Evolutionary conservation across 129 eudicot species (phyloP).

Genomic region (Arctium lappa): DNA sequence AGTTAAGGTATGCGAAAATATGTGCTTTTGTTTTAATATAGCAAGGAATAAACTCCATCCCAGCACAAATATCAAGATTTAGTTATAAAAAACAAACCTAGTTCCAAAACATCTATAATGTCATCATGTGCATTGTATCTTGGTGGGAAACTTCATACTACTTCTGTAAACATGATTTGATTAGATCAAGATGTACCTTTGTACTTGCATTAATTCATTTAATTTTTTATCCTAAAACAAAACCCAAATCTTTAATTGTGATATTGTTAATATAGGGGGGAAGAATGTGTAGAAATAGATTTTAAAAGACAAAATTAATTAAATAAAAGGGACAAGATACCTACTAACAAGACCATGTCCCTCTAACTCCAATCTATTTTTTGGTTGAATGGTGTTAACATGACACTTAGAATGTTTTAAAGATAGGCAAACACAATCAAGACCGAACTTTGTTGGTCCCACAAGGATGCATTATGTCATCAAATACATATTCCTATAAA

Average conservation of each 20-base stretch:
- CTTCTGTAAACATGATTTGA: constrained; percentile 21
- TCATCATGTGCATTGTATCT: constrained; percentile 32
- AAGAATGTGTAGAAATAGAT: constrained; percentile 24
- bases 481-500: background rate
- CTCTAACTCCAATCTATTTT: constrained; percentile 21
- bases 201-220: constrained; percentile 23
- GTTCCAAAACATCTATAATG: background rate
- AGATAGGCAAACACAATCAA: constrained; percentile 26
- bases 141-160: constrained; percentile 32
- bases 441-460: constrained; percentile 32
- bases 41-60: background rate
- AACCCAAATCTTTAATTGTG: constrained; percentile 13
- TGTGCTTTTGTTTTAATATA: background rate
- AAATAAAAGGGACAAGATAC: constrained; percentile 36
- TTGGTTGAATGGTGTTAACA: constrained; percentile 21
- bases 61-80: background rate
- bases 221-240: constrained; percentile 14
- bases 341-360: constrained; percentile 33
- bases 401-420: constrained; percentile 23
- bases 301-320: constrained; percentile 19
- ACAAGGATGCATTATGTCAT: constrained; percentile 20
- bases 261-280: constrained; percentile 34
- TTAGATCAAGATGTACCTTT: constrained; percentile 35
- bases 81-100: background rate
- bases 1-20: background rate